A percentile compares a stretch with the other conserved stretches of the same genome.
Conservation (phyloP, 2,329 filamentous ascomycete species). For the Neobulgaria alba region DNA sequence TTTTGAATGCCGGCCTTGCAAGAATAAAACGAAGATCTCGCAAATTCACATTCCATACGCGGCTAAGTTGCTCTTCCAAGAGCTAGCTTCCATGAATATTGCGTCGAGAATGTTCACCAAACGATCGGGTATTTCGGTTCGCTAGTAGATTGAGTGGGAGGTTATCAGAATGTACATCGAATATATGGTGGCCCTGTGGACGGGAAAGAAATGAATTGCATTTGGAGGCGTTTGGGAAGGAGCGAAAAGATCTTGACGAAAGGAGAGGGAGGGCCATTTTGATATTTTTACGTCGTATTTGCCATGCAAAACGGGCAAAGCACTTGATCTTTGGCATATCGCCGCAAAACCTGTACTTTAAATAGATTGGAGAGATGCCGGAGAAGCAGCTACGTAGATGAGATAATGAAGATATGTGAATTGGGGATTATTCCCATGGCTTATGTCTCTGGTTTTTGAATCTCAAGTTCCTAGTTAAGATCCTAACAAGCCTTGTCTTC, state of each 20-base stretch:
- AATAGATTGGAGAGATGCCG: neutral
- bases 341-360: neutral
- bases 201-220: conserved; percentile 19
- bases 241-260: conserved; percentile 10
- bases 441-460: too few relatives aligned
- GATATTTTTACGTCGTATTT: neutral
- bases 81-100: conserved; percentile 97
- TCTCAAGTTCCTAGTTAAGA: too few relatives aligned
- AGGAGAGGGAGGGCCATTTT: conserved; percentile 2
- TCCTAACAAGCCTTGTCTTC: too few relatives aligned
- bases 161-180: conserved; percentile 13
- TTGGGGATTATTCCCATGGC: too few relatives aligned
- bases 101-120: conserved; percentile 95
- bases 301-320: neutral
- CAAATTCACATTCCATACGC: conserved; percentile 98
- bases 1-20: conserved; percentile 94
- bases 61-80: conserved; percentile 96
- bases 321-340: neutral
- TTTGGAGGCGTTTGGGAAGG: conserved; percentile 25
- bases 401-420: neutral
- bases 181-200: conserved; percentile 1
- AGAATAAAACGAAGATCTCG: conserved; percentile 98
- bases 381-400: neutral
- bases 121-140: conserved; percentile 64
- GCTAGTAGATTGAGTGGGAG: conserved; percentile 34